Evolutionary conservation across 352 stramenopile genomes (phyloP), one percentile per base, ranked within the genome.

Genomic region (Phytophthora brassicae): DNA sequence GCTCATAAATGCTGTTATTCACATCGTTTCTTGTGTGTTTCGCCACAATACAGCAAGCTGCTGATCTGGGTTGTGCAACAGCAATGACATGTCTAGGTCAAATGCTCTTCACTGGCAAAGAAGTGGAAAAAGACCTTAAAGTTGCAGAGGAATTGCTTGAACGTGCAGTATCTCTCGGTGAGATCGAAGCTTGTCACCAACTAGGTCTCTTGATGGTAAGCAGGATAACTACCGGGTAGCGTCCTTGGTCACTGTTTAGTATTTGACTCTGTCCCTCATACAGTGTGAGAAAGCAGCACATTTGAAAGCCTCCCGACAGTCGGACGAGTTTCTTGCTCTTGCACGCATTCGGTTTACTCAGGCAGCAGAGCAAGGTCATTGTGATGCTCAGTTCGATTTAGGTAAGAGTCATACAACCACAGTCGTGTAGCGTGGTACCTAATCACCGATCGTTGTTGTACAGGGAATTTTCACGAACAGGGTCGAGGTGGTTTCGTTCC

Each of bases 31-130:
- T 19, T 22, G 17, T 50, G 36, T 46, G 38, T 33, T 38, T 19
- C 35, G 19, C 35, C 33, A 16, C 14, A 38, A 46, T 11, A 33
- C 49, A 90, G 83, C 55, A 77, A 70, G 79, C 84, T 33, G 80
- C 82, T n/a, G 67, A 70, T 23, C 61, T 78, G 33, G 64, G 66
- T 6, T 81, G 68, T 53, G 42, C 60, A 4, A 50, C 74, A 24
- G 82, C 84, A 8, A 85, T 82, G 72, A 64, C 70, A 9, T 89
- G 79, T 31, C 56, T 93, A n/a, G 84, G 79, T 0, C 73, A 86
- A 60, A 89, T 90, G 75, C 70, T 77, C 56, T 65, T 81, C 14
- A 51, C 55, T 13, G 84, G 81, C 1, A 60, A 70, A 5, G 76
- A 70, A 29, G 60, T 77, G 16, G 79, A 87, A 35, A 79, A 68